Evolutionary conservation across 2,329 filamentous ascomycete genomes (phyloP).

Genomic region (Chaetomium globosum): DNA sequence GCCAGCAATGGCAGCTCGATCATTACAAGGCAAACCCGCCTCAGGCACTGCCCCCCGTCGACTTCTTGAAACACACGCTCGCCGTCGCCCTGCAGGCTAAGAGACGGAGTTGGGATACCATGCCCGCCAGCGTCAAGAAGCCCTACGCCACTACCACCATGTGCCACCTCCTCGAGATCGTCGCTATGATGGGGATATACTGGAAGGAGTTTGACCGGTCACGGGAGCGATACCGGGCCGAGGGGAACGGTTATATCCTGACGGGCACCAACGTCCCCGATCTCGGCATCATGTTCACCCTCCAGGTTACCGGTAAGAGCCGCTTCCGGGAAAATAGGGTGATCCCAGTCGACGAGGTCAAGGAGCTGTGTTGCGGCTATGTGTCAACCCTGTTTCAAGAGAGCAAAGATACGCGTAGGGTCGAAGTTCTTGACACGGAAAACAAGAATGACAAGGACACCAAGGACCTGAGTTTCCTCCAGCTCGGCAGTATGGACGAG

Average conservation of each 20-base stretch:
- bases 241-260: slow-evolving; percentile 58
- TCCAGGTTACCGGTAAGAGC: slow-evolving; percentile 54
- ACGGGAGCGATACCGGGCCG: slow-evolving; percentile 55
- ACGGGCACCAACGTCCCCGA: slow-evolving; percentile 52
- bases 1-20: slow-evolving; percentile 49
- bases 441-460: slow-evolving; percentile 46
- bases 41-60: slow-evolving; percentile 24
- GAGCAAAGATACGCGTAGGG: slow-evolving; percentile 45
- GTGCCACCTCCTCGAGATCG: slow-evolving; percentile 58
- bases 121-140: slow-evolving; percentile 51
- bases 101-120: slow-evolving; percentile 55
- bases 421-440: slow-evolving; percentile 47
- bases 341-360: slow-evolving; percentile 56
- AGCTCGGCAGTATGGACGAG: slow-evolving; percentile 54
- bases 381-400: slow-evolving; percentile 58
- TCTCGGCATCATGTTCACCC: slow-evolving; percentile 58
- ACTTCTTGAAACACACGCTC: slow-evolving; percentile 45
- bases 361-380: slow-evolving; percentile 59
- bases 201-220: slow-evolving; percentile 61
- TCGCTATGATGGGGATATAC: slow-evolving; percentile 58
- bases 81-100: slow-evolving; percentile 51
- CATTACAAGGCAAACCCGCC: slow-evolving; percentile 39
- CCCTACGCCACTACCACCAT: slow-evolving; percentile 60
- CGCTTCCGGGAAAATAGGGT: slow-evolving; percentile 54
- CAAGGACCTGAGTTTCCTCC: slow-evolving; percentile 48